These are phyloP conservation scores for Amaranthus cruentus DNA, from an alignment of 148 eudicot genomes.

Conservation along the genomic window DNA sequence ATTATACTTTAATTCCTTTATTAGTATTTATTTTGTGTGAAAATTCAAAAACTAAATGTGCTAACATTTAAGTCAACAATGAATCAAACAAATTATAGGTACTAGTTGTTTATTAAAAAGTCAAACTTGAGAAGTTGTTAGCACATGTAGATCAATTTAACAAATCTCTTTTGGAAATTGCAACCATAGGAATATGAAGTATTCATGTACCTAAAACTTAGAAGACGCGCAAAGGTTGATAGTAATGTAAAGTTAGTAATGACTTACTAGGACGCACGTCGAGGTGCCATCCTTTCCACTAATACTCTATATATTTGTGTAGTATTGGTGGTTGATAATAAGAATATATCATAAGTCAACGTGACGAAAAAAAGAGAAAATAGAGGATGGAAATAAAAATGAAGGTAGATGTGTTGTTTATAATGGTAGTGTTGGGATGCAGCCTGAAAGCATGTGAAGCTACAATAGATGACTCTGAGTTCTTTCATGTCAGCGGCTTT, in stretches of 20 bases:
- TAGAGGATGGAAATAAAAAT: background rate
- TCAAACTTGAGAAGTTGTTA: no score
- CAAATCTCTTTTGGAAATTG: no score
- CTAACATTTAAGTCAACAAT: no score
- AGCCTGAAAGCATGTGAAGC: conserved; percentile 11
- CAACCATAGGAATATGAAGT: no score
- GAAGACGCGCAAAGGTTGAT: conserved; percentile 5
- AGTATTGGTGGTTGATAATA: background rate
- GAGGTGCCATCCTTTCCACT: conserved; percentile 1
- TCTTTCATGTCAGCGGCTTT: conserved; percentile 60
- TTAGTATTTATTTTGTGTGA: no score
- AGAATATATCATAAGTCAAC: background rate
- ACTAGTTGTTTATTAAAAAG: no score
- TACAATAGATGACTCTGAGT: conserved; percentile 23
- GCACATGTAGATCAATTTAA: no score
- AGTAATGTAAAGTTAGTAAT: background rate
- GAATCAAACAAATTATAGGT: no score
- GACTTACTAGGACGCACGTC: conserved; percentile 15
- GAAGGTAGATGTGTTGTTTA: background rate
- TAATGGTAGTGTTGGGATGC: conserved; percentile 17
- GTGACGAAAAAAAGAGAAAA: background rate
- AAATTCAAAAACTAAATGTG: no score
- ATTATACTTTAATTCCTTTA: no score
- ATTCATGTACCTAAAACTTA: no score
- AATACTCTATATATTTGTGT: background rate